Evolutionary conservation across 441 rosid species (phyloP), one percentile per base, ranked within the genome.

Genomic region (Monsonia emarginata): DNA sequence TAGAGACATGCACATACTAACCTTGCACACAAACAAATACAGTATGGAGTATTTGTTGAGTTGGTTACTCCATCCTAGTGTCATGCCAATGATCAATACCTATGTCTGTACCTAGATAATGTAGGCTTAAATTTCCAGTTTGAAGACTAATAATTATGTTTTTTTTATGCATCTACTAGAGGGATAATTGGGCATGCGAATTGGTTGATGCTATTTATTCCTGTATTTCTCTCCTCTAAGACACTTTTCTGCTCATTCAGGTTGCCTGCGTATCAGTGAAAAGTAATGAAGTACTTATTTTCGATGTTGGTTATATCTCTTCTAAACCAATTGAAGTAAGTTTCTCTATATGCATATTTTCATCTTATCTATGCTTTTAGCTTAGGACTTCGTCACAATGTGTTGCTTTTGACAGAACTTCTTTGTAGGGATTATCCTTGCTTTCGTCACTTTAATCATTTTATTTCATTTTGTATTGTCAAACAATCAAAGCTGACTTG

Each of bases 301-400:
- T 81, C 50, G 96, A 94, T 72, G 81, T 94, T 72, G 84, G 95
- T 69, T 91, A 85, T 74, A 59, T 86, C 60, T 89, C 97, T 71
- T 72, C 88, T 18, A 76, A 85, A 65, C 97, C 97, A 34, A 73
- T 78, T 68, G 85, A 85, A 80, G 98, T 87, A 81, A 77, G 84
- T 48, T 59, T 38, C 60, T 65, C 25, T 40, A 50, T 50, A 6
- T 50, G 58, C 13, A 50, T 19, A 19, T 50, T 19, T 68, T 75
- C 65, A 32, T 65, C 68, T 40, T 65, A 28, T 34, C 36, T 64
- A 18, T 64, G 42, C 57, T 59, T 54, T 38, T 0, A 2, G 34
- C 14, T 25, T 52, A 27, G 32, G 28, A 4, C 28, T 59, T 31
- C 21, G 27, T n/a, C 28, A 16, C 30, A 13, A n/a, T 22, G 32